Base-by-base conservation (phyloP, 805 yeast species). In the Sungouiozyma intestinalis region DNA sequence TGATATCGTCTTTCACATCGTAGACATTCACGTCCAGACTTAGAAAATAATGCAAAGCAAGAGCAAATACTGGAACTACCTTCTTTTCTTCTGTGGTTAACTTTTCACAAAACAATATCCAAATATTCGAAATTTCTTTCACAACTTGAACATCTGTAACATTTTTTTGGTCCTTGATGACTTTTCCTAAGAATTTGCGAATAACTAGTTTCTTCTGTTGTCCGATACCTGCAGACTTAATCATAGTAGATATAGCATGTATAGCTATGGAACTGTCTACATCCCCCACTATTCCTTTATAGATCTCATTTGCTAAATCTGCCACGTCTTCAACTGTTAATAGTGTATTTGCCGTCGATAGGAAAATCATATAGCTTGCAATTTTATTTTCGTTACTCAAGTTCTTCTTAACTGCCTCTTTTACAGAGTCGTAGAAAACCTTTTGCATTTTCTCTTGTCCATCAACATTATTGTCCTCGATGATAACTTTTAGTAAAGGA, bases 401-500 rank as follows among this genome's bases (percentile, higher is more conserved):
- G 29, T 47, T 36, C 35, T 46, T 38, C 38, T 43, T 39, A 27
- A 59, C 19, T 18, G 32, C 24, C 15, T 47, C 50, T 37, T 62
- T 66, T 20, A 69, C 59, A 0, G 67, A 51, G 3, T 55, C 56
- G 48, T 66, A 71, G 43, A 73, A 71, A 14, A 61, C 57, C 33
- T 50, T 51, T 14, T 71, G 44, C 15, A 65, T 47, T 2, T 43
- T 51, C 20, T 45, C 43, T 41, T 60, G 50, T 20, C 61, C 57
- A 16, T 53, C 59, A 33, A 55, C 46, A 4, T 48, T 47, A 2
- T 48, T 46, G 20, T 61, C 66, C 1, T 48, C 54, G 3, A 73
- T 51, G 3, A 73, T 61, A 16, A 66, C 65, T 54, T 73, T 77
- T 52, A 77, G 62, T 4, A 73, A 60, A 1, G 78, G 75, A 14